These are phyloP conservation scores for Annulohypoxylon bovei DNA, from an alignment of 495 filamentous ascomycete species.

Conservation along the genomic window DNA sequence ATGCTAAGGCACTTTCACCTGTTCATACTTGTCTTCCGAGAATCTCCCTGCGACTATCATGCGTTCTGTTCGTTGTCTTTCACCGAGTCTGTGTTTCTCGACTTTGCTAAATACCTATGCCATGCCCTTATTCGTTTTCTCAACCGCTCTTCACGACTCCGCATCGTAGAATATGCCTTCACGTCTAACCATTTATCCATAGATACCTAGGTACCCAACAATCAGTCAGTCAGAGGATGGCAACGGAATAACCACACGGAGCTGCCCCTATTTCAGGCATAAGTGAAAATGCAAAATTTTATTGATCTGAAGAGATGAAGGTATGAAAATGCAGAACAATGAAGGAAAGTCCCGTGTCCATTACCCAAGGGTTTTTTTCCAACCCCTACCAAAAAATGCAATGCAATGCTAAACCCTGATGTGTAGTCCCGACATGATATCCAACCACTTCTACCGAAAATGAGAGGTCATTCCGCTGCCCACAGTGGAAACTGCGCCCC, in stretches of 20 bases:
- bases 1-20: not conserved
- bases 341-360: conserved; percentile 4
- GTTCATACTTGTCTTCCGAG: not conserved
- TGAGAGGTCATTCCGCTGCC: not conserved
- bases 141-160: too few relatives aligned
- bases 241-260: not conserved
- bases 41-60: not conserved
- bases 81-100: not conserved
- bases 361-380: conserved; percentile 1
- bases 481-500: not conserved
- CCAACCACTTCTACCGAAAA: not conserved
- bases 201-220: too few relatives aligned
- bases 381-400: conserved; percentile 11
- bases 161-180: too few relatives aligned
- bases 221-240: too few relatives aligned
- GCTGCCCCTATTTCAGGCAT: not conserved
- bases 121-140: not conserved
- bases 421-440: not conserved
- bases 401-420: conserved; percentile 28
- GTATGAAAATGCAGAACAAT: not conserved
- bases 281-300: not conserved
- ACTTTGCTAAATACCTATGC: too few relatives aligned
- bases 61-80: not conserved
- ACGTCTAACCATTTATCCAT: not conserved
- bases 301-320: not conserved